phyloP scores from a whole-genome alignment of 148 eudicot genomes.

The Cornus kousa region DNA sequence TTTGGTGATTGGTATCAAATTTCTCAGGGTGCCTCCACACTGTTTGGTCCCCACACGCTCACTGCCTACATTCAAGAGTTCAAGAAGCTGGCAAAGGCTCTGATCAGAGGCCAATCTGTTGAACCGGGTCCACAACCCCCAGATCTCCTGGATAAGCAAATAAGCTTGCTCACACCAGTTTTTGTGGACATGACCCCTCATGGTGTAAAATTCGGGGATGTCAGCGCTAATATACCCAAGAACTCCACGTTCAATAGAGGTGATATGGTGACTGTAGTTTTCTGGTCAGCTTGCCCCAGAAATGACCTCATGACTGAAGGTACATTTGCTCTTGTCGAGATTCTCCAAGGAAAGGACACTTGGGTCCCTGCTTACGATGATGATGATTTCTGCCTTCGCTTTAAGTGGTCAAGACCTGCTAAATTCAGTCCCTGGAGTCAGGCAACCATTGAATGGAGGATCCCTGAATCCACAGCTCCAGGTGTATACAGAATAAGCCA shows the following conservation, averaged over 20 bases:
- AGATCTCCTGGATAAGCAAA: slow-evolving; percentile 74
- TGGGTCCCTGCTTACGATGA: slow-evolving; percentile 88
- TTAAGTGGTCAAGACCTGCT: slow-evolving; percentile 73
- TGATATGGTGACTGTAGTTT: slow-evolving; percentile 53
- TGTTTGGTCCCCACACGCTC: slow-evolving; percentile 90
- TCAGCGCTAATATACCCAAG: slow-evolving; percentile 48
- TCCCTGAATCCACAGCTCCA: slow-evolving; percentile 50
- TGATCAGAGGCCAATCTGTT: slow-evolving; percentile 43
- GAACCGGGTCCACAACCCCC: slow-evolving; percentile 84
- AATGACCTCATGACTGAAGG: slow-evolving; percentile 95
- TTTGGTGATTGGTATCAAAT: slow-evolving; percentile 5
- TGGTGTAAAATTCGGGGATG: slow-evolving; percentile 68
- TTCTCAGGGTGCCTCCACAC: slow-evolving; percentile 89
- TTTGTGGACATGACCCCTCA: slow-evolving; percentile 65
- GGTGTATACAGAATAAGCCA: slow-evolving; percentile 84
- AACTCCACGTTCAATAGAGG: slow-evolving; percentile 73
- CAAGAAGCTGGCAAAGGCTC: slow-evolving; percentile 71
- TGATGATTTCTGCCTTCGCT: slow-evolving; percentile 83
- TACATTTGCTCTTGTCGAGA: slow-evolving; percentile 78
- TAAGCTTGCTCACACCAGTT: slow-evolving; percentile 76
- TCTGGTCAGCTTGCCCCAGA: slow-evolving; percentile 92
- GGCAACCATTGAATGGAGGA: slow-evolving; percentile 82
- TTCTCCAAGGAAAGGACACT: slow-evolving; percentile 48
- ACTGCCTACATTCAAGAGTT: slow-evolving; percentile 89
- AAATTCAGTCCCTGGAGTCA: slow-evolving; percentile 66